Evolutionary conservation across 73 alveolate species (phyloP).

Genomic region (Tetrahymena borealis): DNA sequence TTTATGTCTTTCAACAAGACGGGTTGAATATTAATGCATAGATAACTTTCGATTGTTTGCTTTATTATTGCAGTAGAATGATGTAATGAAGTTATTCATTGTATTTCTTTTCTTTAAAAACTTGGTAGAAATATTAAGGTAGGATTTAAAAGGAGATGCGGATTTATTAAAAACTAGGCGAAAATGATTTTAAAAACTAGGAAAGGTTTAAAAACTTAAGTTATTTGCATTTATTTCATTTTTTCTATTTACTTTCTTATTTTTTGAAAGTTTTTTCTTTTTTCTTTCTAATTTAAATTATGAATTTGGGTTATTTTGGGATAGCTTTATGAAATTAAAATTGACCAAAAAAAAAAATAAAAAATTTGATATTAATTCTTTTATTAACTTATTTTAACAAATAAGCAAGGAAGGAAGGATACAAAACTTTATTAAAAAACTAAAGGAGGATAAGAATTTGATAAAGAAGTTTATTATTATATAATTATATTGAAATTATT

Average conservation of each 20-base stretch:
- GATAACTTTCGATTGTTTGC: not conserved
- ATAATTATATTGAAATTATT: no score
- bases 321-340: no score
- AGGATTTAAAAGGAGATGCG: not conserved
- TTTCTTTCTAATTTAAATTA: no score
- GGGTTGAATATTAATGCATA: not conserved
- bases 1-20: not conserved
- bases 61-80: not conserved
- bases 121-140: not conserved
- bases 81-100: not conserved
- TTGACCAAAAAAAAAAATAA: no score
- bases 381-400: no score
- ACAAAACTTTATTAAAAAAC: no score
- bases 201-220: not conserved
- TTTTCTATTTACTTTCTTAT: not conserved
- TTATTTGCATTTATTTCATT: not conserved
- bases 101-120: not conserved
- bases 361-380: no score
- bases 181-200: not conserved
- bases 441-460: no score
- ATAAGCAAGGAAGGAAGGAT: no score
- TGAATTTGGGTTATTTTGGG: no score
- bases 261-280: no score
- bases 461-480: no score
- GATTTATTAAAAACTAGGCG: not conserved